These are phyloP conservation scores for Neopestalotiopsis sp. DNA, from an alignment of 2,329 filamentous ascomycete species.

Conservation along the genomic window DNA sequence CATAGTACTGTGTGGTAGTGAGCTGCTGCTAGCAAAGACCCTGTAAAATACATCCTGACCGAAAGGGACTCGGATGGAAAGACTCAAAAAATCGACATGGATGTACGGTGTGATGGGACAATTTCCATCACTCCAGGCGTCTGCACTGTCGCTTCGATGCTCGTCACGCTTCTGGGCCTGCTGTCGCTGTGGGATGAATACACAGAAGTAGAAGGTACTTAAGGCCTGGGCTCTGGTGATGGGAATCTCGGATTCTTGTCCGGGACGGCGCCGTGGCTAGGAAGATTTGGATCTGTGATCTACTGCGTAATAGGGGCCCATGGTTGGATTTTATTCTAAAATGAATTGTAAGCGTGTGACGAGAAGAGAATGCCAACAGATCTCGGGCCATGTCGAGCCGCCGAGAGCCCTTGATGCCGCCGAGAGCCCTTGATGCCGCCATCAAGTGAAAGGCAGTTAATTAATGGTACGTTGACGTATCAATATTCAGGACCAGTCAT, in stretches of 20 bases:
- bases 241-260: background rate
- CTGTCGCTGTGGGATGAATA: background rate
- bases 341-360: background rate
- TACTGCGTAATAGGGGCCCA: background rate
- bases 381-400: slow-evolving; percentile 12
- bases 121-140: slow-evolving; percentile 6
- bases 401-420: background rate
- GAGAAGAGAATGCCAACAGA: background rate
- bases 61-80: background rate
- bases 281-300: slow-evolving; percentile 12
- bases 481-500: background rate
- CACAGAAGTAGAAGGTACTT: slow-evolving; percentile 20
- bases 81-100: background rate
- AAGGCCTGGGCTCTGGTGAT: background rate
- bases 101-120: background rate
- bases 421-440: background rate
- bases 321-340: background rate
- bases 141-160: slow-evolving; percentile 2
- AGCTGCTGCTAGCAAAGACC: background rate
- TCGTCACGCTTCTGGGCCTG: background rate
- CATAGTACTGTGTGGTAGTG: background rate
- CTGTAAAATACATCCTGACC: background rate
- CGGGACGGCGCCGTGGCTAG: slow-evolving; percentile 7
- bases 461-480: background rate
- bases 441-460: background rate